Percentiles rank a stretch among this genome's conserved stretches.
Evolutionary conservation across 345 rosid species (phyloP).

Genomic region (Hibiscus mutabilis): DNA sequence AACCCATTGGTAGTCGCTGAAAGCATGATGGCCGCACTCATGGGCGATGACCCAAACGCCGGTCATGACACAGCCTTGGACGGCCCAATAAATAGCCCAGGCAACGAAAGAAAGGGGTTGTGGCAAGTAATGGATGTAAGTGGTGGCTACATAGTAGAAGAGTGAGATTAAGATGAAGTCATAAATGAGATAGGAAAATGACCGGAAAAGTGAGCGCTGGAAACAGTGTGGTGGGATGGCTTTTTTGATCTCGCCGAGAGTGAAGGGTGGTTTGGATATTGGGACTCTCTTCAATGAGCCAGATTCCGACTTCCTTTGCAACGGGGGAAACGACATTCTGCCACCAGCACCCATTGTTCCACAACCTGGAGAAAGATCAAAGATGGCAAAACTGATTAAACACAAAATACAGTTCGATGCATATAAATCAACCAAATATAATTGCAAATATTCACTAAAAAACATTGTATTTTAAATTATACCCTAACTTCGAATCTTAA

Average conservation of each 20-base stretch:
- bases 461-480: too few species aligned
- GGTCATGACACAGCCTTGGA: slow-evolving; percentile 69
- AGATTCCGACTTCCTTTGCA: slow-evolving; percentile 27
- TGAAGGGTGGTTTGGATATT: slow-evolving; percentile 57
- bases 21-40: slow-evolving; percentile 96
- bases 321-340: slow-evolving; percentile 44
- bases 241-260: slow-evolving; percentile 61
- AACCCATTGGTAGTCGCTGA: slow-evolving; percentile 84
- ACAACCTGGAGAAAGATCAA: slow-evolving; percentile 20
- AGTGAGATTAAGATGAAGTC: slow-evolving; percentile 51
- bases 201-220: slow-evolving; percentile 64
- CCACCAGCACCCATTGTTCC: slow-evolving; percentile 85
- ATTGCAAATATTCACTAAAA: not conserved
- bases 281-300: slow-evolving; percentile 50
- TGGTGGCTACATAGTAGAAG: slow-evolving; percentile 51
- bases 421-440: not conserved
- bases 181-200: slow-evolving; percentile 57
- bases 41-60: slow-evolving; percentile 91
- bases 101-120: slow-evolving; percentile 49
- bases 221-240: slow-evolving; percentile 92
- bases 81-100: slow-evolving; percentile 78
- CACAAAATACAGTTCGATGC: not conserved
- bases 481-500: too few species aligned
- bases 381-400: not conserved
- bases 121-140: slow-evolving; percentile 50